phyloP scores from a whole-genome alignment of 306 rosid genomes.

The Rosa persica region DNA sequence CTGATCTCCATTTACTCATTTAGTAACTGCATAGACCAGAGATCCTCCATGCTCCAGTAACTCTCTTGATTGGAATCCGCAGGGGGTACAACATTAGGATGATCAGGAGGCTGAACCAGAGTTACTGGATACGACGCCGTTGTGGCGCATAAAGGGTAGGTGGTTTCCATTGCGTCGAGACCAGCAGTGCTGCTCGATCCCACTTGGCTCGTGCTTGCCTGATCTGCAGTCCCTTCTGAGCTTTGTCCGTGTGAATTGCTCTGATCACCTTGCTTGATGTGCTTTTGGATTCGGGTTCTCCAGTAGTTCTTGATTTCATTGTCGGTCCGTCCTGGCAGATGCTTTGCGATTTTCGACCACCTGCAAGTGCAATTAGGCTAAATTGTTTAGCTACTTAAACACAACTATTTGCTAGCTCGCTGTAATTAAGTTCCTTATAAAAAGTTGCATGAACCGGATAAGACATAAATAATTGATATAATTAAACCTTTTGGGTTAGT shows the following conservation, averaged over 20 bases:
- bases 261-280: slow-evolving; percentile 69
- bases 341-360: slow-evolving; percentile 99
- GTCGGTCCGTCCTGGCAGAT: slow-evolving; percentile 93
- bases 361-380: slow-evolving; percentile 29
- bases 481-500: background rate
- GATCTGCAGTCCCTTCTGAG: slow-evolving; percentile 37
- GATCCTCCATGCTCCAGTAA: slow-evolving; percentile 89
- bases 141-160: slow-evolving; percentile 23
- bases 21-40: slow-evolving; percentile 92
- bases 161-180: slow-evolving; percentile 46
- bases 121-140: slow-evolving; percentile 28
- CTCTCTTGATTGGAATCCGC: background rate
- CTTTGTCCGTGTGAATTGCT: slow-evolving; percentile 38
- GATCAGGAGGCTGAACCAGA: slow-evolving; percentile 29
- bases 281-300: slow-evolving; percentile 97
- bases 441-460: background rate
- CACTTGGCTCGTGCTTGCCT: slow-evolving; percentile 47
- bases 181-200: slow-evolving; percentile 3
- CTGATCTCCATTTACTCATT: slow-evolving; percentile 34
- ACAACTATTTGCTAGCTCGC: background rate
- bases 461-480: background rate
- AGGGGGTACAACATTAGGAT: slow-evolving; percentile 21
- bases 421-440: background rate
- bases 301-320: slow-evolving; percentile 94
- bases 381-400: background rate